Percentiles rank a stretch among this genome's conserved stretches.
Evolutionary conservation across 768 basidiomycete genomes (phyloP).

Genomic region (Hericium rajendrae): DNA sequence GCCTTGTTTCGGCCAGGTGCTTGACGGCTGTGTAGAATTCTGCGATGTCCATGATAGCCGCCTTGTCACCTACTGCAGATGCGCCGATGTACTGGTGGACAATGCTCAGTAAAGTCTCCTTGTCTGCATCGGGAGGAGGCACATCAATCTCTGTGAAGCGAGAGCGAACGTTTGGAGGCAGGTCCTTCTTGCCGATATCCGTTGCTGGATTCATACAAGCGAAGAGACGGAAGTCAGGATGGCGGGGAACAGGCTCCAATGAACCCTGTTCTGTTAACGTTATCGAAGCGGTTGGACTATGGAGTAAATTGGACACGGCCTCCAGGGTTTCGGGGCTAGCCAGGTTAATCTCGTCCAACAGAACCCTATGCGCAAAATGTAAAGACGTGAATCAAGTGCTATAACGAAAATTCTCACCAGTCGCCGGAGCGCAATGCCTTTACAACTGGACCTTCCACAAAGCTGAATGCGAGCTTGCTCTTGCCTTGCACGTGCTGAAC

Average conservation of each 20-base stretch:
- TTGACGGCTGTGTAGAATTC: conserved; percentile 86
- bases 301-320: conserved; percentile 80
- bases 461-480: conserved; percentile 87
- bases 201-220: conserved; percentile 99
- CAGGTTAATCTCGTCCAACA: conserved; percentile 94
- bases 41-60: conserved; percentile 80
- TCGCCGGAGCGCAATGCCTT: conserved; percentile 81
- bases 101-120: conserved; percentile 81
- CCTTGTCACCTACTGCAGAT: conserved; percentile 74
- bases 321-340: conserved; percentile 92
- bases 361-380: conserved; percentile 46
- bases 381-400: background rate
- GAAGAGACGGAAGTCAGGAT: conserved; percentile 92
- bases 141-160: conserved; percentile 96
- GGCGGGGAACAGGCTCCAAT: conserved; percentile 80
- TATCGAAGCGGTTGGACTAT: conserved; percentile 79
- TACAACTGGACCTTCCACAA: conserved; percentile 93
- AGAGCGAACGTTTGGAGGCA: conserved; percentile 81
- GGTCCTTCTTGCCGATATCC: conserved; percentile 96
- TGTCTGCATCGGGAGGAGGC: conserved; percentile 86
- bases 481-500: conserved; percentile 81
- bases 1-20: conserved; percentile 56
- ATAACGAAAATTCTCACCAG: conserved; percentile 50
- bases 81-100: conserved; percentile 84
- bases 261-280: conserved; percentile 91